Evolutionary conservation across 306 rosid genomes (phyloP), one percentile per base, ranked within the genome.

Genomic region (Pueraria montana): DNA sequence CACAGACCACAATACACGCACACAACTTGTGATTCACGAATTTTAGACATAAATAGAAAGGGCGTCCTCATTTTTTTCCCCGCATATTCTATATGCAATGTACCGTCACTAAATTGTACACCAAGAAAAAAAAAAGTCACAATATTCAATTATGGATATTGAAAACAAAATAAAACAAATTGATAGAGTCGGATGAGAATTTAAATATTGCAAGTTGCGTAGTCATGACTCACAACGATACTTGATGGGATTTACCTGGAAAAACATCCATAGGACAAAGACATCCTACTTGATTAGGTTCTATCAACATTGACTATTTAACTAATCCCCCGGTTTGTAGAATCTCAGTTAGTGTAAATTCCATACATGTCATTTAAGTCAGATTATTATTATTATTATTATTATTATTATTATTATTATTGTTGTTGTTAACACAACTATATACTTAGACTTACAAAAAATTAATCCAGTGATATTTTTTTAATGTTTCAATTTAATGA

Each of bases 281-380:
- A 56, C 55, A 56, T 75, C 78, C 65, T 74, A 17, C 34, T 73
- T 50, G 50, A 74, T 20, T 32, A 46, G 56, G 27, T 11, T 42
- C 10, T 36, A 43, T 13, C 8, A 43, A 24, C 55, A 70, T 23
- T 16, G 20, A 45, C 9, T 27, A 27, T 27, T 38, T 5, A 69
- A 4, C 36, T 43, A 43, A 43, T 9, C 18, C 18, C n/a, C 52
- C 1, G 45, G 21, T 70, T 70, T 70, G 27, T 45, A 45, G 38
- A 70, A 18, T 71, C 21, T 8, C 14, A 2, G 24, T 23, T 12
- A 2, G 0, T 18, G 32, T 21, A 42, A 68, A 42, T 68, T 67
- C 12, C 73, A 20, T 68, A 20, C 20, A 20, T 17, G 17, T 11
- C 17, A 67, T 40, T 36, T 11, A 34, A 65, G 6, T n/a, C n/a